Base-by-base conservation (phyloP, 1,284 basidiomycete genomes). In the Ceratobasidium sp. region DNA sequence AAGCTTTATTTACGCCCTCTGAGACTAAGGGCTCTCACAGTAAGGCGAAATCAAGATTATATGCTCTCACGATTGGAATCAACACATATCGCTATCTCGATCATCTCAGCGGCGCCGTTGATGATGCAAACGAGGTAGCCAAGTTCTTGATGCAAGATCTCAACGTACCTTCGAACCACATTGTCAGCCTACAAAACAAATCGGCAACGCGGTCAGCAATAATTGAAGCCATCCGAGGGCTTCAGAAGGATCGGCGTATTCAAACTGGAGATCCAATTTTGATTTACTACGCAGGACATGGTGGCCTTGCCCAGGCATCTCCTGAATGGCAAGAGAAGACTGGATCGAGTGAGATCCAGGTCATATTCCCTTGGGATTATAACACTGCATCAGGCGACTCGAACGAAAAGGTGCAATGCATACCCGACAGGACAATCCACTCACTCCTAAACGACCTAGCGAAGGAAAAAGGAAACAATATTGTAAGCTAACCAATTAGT, bases 241-340 rank as follows among this genome's bases (percentile, higher is more conserved):
- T 67, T 52, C 28, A 11, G 28, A 41, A n/a, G 1, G 54, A 70
- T 23, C 5, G 11, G 9, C 54, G 55, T 0, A 70, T 70, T 28
- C 13, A 38, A 8, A 13, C 21, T 2, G 55, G 55, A 7, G 54
- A 70, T 23, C 44, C 67, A 9, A 70, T 70, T 49, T 13, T 70
- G 13, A 59, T 70, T 2, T 70, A 46, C 30, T 70, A n/a, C 28
- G 67, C 67, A 16, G 67, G 67, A 13, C 67, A 70, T 38, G 67
- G 67, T 7, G 55, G 67, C 3, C n/a, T 16, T 11, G 52, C 32
- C 3, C 14, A 44, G 2, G 52, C 66, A 7, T 18, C 66, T 7
- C 21, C 52, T 11, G 41, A 44, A 9, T 69, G 66, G 66, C 44
- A 59, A 44, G 13, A 7, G 28, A 21, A 47, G 8, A 18, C 9